Evolutionary conservation across 768 basidiomycete species (phyloP).

Genomic region (Lepiota subincarnata): DNA sequence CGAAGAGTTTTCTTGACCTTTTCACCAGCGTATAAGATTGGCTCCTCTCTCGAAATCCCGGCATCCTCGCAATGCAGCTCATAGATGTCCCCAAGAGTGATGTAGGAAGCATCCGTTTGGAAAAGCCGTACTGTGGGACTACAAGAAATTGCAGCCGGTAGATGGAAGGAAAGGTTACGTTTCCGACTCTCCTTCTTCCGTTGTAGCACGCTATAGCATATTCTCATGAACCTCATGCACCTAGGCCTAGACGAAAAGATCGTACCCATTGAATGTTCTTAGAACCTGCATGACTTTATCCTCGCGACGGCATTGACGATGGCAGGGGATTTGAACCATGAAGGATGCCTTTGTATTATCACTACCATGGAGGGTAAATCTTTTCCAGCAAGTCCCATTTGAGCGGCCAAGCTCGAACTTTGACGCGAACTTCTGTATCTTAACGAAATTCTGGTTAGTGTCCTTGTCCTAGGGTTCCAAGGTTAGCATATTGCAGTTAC

Average conservation of each 20-base stretch:
- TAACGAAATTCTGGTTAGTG: constrained; percentile 83
- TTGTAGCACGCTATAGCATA: constrained; percentile 57
- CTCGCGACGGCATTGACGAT: constrained; percentile 84
- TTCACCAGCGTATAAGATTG: constrained; percentile 80
- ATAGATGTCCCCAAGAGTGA: constrained; percentile 89
- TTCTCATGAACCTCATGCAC: neutral
- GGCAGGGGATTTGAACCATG: constrained; percentile 84
- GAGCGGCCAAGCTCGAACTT: constrained; percentile 89
- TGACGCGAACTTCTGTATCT: constrained; percentile 86
- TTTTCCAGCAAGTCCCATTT: constrained; percentile 82
- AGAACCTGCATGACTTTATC: constrained; percentile 90
- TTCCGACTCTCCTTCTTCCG: constrained; percentile 93
- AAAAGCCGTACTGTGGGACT: constrained; percentile 81
- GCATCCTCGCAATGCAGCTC: constrained; percentile 79
- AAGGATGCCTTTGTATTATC: constrained; percentile 91
- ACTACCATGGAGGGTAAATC: constrained; percentile 85
- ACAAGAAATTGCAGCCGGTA: constrained; percentile 83
- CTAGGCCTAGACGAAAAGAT: neutral
- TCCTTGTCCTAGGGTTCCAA: constrained; percentile 77
- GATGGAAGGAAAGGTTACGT: constrained; percentile 86
- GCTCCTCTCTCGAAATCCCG: constrained; percentile 82
- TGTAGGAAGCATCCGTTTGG: constrained; percentile 88
- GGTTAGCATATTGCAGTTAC: neutral
- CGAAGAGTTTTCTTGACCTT: constrained; percentile 70
- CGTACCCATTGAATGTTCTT: constrained; percentile 90